These are phyloP conservation scores for Trichoderma erinaceum DNA, from an alignment of 495 filamentous ascomycete species.

Conservation along the genomic window DNA sequence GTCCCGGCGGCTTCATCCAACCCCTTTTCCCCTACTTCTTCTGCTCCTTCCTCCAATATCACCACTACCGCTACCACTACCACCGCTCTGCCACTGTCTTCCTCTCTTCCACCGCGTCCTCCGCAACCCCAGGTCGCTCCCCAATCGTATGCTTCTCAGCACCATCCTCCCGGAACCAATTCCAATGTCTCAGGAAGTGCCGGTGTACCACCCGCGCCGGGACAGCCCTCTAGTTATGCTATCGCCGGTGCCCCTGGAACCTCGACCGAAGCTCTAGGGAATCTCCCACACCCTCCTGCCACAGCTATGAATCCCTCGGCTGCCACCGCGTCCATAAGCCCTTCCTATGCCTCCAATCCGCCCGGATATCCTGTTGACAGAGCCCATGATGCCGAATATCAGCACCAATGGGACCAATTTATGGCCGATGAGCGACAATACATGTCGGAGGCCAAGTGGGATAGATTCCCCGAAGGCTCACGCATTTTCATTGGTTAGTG, in stretches of 20 bases:
- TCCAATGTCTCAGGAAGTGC: slow-evolving; percentile 35
- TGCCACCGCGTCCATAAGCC: slow-evolving; percentile 7
- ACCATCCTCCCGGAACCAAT: slow-evolving; percentile 23
- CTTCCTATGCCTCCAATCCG: slow-evolving; percentile 13
- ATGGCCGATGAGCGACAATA: slow-evolving; percentile 70
- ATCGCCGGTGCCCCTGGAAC: slow-evolving; percentile 49
- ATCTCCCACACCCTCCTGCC: slow-evolving; percentile 54
- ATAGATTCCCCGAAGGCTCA: slow-evolving; percentile 79
- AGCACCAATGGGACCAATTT: slow-evolving; percentile 79
- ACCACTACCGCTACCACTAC: background rate
- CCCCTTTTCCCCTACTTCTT: slow-evolving; percentile 27
- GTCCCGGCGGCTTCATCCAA: slow-evolving; percentile 29
- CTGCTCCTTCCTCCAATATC: background rate
- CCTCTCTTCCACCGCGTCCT: slow-evolving; percentile 50
- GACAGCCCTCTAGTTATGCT: slow-evolving; percentile 39
- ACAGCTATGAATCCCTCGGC: slow-evolving; percentile 39
- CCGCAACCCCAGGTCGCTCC: slow-evolving; percentile 37
- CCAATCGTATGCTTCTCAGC: slow-evolving; percentile 17
- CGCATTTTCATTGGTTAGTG: slow-evolving; percentile 84
- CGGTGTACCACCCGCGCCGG: slow-evolving; percentile 20
- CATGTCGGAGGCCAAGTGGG: slow-evolving; percentile 87
- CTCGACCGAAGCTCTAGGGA: slow-evolving; percentile 44
- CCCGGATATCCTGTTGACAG: slow-evolving; percentile 15
- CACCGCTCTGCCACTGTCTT: slow-evolving; percentile 41
- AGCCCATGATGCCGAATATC: slow-evolving; percentile 39